Evolutionary conservation across 2,329 filamentous ascomycete genomes (phyloP), one percentile per base, ranked within the genome.

Genomic region (Trichoderma simmonsii): DNA sequence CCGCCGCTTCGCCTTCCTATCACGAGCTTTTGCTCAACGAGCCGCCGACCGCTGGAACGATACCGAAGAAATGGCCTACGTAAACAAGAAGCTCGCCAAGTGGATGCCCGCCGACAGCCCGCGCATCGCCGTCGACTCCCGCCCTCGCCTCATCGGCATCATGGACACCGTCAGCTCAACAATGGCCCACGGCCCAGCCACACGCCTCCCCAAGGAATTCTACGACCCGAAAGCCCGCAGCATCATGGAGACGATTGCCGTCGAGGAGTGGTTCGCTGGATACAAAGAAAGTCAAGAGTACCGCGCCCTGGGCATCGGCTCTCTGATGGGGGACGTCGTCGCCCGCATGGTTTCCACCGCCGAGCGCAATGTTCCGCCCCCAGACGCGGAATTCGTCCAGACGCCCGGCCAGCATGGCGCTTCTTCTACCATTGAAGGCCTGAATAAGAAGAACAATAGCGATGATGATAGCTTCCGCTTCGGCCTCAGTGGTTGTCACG

Each of bases 91-190:
- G 72, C 90, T 95, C 69, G 90, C 92, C 43, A 94, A 92, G 80
- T 97, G 92, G 89, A 97, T 98, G 93, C 93, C 94, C 0, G 86
- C 89, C 8, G 86, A 86, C 43, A 86, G 85, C 34, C 87, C 87
- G 12, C 86, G 87, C 51, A 90, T 98, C 9, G 93, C 92, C 30
- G 93, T 98, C 9, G 94, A 98, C 80, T 91, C 91, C 1, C 91
- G 91, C 73, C 96, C 96, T 0, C 87, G 95, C 59, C 85, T 98
- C 14, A 94, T 91, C 6, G 96, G 96, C 68, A 92, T 99, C 77
- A 94, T 97, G 92, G 96, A 99, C 82, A 96, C 93, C 0, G 88
- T 98, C 78, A 98, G 98, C 79, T 90, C 93, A 7, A 97, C 94
- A 0, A 85, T 92, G 14, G 95, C 95, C 3, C 96, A 98, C 79